Evolutionary conservation across 768 basidiomycete species (phyloP).

Genomic region (Mycena pura): DNA sequence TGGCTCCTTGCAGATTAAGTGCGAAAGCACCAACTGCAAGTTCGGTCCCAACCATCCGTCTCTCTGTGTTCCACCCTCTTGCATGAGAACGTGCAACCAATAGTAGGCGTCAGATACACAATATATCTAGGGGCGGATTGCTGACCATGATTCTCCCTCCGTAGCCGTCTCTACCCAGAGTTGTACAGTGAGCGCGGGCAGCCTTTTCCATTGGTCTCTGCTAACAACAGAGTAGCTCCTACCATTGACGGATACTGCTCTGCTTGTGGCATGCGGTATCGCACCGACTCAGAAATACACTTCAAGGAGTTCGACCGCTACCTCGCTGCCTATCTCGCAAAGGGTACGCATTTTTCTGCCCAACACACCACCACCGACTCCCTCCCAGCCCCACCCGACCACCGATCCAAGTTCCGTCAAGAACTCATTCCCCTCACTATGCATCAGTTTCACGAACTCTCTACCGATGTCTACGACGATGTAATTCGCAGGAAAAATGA

Average conservation of each 20-base stretch:
- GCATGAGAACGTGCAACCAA: no score
- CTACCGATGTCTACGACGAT: slow-evolving; percentile 98
- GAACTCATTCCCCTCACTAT: slow-evolving; percentile 94
- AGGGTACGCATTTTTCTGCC: slow-evolving; percentile 53
- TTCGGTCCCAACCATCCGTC: no score
- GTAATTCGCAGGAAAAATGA: slow-evolving; percentile 81
- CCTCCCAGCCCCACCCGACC: slow-evolving; percentile 71
- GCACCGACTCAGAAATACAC: slow-evolving; percentile 68
- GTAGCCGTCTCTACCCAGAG: no score
- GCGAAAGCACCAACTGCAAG: no score
- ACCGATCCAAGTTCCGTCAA: slow-evolving; percentile 81
- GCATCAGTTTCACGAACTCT: slow-evolving; percentile 96
- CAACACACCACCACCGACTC: slow-evolving; percentile 2
- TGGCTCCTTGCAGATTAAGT: no score
- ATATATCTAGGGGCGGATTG: no score
- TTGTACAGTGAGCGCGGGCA: no score
- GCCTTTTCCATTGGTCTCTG: no score
- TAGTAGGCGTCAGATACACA: no score
- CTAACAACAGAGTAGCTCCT: no score
- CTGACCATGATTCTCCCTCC: slow-evolving; percentile 57
- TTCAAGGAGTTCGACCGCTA: slow-evolving; percentile 77
- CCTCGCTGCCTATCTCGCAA: slow-evolving; percentile 75
- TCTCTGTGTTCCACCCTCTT: no score
- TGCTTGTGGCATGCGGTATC: slow-evolving; percentile 65
- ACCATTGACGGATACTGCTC: slow-evolving; percentile 56